Evolutionary conservation across 2,329 filamentous ascomycete genomes (phyloP).

Genomic region (Hypoxylon sp.): DNA sequence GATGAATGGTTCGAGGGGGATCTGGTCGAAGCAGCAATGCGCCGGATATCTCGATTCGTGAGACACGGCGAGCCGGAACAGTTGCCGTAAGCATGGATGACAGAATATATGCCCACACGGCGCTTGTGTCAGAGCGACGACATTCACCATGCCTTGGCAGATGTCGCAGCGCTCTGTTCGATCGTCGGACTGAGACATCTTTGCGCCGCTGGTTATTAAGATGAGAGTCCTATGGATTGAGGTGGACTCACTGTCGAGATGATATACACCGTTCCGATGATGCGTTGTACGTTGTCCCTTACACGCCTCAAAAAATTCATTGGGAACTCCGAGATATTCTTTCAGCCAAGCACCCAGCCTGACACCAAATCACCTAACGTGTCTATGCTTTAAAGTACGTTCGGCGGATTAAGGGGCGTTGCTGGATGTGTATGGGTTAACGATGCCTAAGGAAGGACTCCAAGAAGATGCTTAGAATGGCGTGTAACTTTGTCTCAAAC

Average conservation of each 20-base stretch:
- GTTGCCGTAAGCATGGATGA: slow-evolving; percentile 57
- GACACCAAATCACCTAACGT: too few relatives aligned
- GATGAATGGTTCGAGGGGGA: not conserved
- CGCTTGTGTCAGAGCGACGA: slow-evolving; percentile 27
- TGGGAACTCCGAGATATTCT: not conserved
- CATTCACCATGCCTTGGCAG: not conserved
- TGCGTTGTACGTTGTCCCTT: not conserved
- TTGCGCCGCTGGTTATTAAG: not conserved
- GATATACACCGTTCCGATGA: too few relatives aligned
- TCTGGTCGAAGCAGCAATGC: not conserved
- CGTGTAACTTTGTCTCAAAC: not conserved
- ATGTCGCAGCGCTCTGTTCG: not conserved
- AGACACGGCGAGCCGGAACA: slow-evolving; percentile 59
- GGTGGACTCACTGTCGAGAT: too few relatives aligned
- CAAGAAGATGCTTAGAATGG: not conserved
- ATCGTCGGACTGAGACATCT: not conserved
- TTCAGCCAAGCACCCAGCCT: too few relatives aligned
- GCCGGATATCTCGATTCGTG: slow-evolving; percentile 66
- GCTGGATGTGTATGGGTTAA: not conserved
- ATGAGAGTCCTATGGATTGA: too few relatives aligned
- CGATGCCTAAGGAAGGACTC: not conserved
- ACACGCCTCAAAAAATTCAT: not conserved
- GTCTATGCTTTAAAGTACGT: too few relatives aligned
- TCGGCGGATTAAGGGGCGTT: not conserved
- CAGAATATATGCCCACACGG: slow-evolving; percentile 65